These are phyloP conservation scores for Torrubiellomyces zombiae DNA, from an alignment of 2,329 filamentous ascomycete species.

Conservation along the genomic window DNA sequence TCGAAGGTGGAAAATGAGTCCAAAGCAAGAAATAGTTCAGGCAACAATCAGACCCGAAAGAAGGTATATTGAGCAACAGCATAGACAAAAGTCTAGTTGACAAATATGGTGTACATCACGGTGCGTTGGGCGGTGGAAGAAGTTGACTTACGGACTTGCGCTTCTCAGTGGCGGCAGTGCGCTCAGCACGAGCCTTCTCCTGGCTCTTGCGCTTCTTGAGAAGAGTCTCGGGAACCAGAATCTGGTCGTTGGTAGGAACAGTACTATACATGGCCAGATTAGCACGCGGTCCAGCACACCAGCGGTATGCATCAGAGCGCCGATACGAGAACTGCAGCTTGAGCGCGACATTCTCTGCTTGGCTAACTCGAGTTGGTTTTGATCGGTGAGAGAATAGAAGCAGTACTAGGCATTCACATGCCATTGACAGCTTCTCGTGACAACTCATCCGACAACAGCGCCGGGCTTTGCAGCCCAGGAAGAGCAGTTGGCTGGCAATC, in stretches of 20 bases:
- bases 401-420: background rate
- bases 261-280: slow-evolving; percentile 57
- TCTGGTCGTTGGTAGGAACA: slow-evolving; percentile 86
- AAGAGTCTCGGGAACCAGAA: slow-evolving; percentile 97
- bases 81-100: slow-evolving; percentile 94
- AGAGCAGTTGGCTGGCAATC: slow-evolving; percentile 16
- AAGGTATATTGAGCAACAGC: slow-evolving; percentile 96
- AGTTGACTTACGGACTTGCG: slow-evolving; percentile 73
- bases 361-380: slow-evolving; percentile 76
- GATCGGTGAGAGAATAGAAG: slow-evolving; percentile 46
- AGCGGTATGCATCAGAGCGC: slow-evolving; percentile 49
- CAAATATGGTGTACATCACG: slow-evolving; percentile 80
- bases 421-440: background rate
- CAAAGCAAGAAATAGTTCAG: slow-evolving; percentile 10
- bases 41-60: slow-evolving; percentile 88
- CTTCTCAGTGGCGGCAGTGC: slow-evolving; percentile 62
- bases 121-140: slow-evolving; percentile 15
- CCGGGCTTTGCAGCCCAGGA: slow-evolving; percentile 27
- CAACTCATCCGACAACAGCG: slow-evolving; percentile 65
- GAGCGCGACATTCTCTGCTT: slow-evolving; percentile 81
- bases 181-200: slow-evolving; percentile 95
- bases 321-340: slow-evolving; percentile 87
- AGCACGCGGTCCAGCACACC: slow-evolving; percentile 60
- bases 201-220: slow-evolving; percentile 99
- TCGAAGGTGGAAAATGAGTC: no score